Conservation (phyloP, 148 eudicot species). For the Chenopodium formosanum region DNA sequence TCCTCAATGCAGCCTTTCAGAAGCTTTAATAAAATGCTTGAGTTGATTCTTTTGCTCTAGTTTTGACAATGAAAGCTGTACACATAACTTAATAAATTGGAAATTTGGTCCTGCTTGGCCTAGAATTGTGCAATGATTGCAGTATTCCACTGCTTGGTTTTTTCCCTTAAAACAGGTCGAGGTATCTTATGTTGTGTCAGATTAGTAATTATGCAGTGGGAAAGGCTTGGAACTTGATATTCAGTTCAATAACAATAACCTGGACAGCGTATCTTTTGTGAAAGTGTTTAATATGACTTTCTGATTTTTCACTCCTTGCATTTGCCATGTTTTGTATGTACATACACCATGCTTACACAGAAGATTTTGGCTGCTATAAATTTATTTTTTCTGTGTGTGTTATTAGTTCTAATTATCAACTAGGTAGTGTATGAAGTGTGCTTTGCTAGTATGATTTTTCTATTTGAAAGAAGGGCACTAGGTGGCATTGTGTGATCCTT, state of each 20-base stretch:
- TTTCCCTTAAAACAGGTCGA: not conserved
- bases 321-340: not conserved
- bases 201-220: not conserved
- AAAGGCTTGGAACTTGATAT: not conserved
- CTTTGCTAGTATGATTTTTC: not conserved
- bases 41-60: not conserved
- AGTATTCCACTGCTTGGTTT: not conserved
- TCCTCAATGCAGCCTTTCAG: not conserved
- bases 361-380: not conserved
- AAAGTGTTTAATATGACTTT: not conserved
- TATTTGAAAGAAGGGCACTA: not conserved
- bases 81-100: not conserved
- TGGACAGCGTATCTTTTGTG: not conserved
- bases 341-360: not conserved
- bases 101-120: not conserved
- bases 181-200: not conserved
- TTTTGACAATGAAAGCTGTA: not conserved
- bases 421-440: not conserved
- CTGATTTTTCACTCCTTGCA: not conserved
- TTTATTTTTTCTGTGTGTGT: not conserved
- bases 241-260: not conserved
- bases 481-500: constrained; percentile 10
- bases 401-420: not conserved
- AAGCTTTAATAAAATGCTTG: not conserved
- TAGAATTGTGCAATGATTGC: not conserved